Percentiles rank a stretch among this genome's conserved stretches.
These are phyloP conservation scores for Yarrowia sp. DNA, from an alignment of 805 yeast genomes.

Conservation along the genomic window DNA sequence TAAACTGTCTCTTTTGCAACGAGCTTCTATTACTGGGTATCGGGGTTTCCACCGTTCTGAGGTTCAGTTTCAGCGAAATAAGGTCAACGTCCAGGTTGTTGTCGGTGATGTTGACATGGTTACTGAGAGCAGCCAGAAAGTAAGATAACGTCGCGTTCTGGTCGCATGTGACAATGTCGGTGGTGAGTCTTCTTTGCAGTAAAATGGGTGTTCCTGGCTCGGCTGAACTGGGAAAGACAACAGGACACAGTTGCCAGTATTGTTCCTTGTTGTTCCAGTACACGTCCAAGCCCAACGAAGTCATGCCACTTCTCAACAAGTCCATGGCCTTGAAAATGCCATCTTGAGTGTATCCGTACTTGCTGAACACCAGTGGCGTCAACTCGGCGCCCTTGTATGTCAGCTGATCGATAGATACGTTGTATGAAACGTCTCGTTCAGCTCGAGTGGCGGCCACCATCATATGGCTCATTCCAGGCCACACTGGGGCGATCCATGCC, in stretches of 20 bases:
- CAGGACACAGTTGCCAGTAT: constrained; percentile 65
- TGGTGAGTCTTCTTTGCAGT: neutral
- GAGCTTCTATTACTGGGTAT: neutral
- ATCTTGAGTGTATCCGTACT: constrained; percentile 47
- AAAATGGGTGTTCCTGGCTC: constrained; percentile 3
- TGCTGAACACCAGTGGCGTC: constrained; percentile 47
- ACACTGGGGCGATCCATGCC: constrained; percentile 28
- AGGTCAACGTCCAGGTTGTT: constrained; percentile 56
- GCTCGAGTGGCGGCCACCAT: constrained; percentile 40
- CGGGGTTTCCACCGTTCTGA: constrained; percentile 42
- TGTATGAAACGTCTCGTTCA: constrained; percentile 50
- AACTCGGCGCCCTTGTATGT: constrained; percentile 50
- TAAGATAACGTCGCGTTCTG: constrained; percentile 21
- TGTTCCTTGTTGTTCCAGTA: constrained; percentile 57
- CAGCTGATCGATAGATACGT: constrained; percentile 49
- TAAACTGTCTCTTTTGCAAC: neutral
- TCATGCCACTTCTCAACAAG: constrained; percentile 51
- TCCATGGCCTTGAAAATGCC: constrained; percentile 44
- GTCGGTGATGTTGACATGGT: constrained; percentile 54
- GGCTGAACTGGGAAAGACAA: constrained; percentile 38
- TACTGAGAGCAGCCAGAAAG: constrained; percentile 44
- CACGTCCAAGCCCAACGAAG: constrained; percentile 55
- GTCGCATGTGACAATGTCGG: constrained; percentile 16
- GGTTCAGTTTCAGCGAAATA: constrained; percentile 52
- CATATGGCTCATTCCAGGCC: constrained; percentile 36